Evolutionary conservation across 108 stramenopile species (phyloP).

Genomic region (Nannochloropsis oceanica): DNA sequence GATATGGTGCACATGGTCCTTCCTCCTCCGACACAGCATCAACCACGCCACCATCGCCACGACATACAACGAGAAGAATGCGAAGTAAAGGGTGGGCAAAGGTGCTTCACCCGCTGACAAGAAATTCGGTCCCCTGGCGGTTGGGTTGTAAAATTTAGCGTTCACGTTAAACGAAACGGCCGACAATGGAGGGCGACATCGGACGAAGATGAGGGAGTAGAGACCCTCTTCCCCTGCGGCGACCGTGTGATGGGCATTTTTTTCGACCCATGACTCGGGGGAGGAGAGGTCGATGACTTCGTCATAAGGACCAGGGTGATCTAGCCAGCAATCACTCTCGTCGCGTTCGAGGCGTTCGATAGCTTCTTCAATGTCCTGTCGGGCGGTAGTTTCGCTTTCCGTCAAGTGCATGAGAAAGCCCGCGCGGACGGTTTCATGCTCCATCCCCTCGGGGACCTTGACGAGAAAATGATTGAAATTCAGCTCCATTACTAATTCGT

Average conservation of each 20-base stretch:
- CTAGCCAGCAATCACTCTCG: slow-evolving; percentile 39
- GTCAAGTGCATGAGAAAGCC: slow-evolving; percentile 18
- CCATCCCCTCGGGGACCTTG: slow-evolving; percentile 16
- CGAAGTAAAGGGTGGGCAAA: slow-evolving; percentile 63
- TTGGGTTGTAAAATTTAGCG: slow-evolving; percentile 59
- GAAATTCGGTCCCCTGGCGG: slow-evolving; percentile 51
- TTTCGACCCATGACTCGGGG: slow-evolving; percentile 7
- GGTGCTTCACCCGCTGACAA: slow-evolving; percentile 75
- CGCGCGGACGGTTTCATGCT: background rate
- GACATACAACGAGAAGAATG: slow-evolving; percentile 56
- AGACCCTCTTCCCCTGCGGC: slow-evolving; percentile 51
- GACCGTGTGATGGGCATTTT: slow-evolving; percentile 2
- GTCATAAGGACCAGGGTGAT: slow-evolving; percentile 35
- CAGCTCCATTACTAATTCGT: background rate
- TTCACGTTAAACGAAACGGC: slow-evolving; percentile 61
- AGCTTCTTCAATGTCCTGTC: slow-evolving; percentile 35
- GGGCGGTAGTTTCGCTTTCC: slow-evolving; percentile 40
- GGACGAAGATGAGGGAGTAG: slow-evolving; percentile 75
- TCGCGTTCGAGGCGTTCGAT: slow-evolving; percentile 29
- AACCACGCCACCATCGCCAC: slow-evolving; percentile 54
- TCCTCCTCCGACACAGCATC: slow-evolving; percentile 38
- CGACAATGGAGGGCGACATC: slow-evolving; percentile 37
- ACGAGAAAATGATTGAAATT: slow-evolving; percentile 10
- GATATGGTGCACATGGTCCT: slow-evolving; percentile 56
- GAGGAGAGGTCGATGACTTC: slow-evolving; percentile 36